phyloP scores from a whole-genome alignment of 1,139 yeast species.

The Tardiomyces blankii region DNA sequence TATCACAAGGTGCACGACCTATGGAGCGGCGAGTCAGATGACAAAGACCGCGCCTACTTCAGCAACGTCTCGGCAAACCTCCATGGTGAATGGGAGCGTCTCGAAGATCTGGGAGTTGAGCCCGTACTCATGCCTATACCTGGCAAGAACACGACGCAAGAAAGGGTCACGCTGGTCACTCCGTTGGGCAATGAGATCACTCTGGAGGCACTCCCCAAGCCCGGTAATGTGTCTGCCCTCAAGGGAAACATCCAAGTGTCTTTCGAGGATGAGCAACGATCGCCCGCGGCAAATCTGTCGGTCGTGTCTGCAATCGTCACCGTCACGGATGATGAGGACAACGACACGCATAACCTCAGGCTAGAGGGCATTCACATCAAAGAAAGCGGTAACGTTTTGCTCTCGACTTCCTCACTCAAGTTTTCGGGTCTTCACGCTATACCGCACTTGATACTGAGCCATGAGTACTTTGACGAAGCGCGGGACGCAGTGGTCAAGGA shows the following conservation, averaged over 20 bases:
- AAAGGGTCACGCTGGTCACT: neutral
- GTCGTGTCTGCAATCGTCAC: neutral
- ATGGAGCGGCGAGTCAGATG: neutral
- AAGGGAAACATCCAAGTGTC: neutral
- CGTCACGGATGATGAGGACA: neutral
- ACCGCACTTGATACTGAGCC: slow-evolving; percentile 37
- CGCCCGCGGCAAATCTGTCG: neutral
- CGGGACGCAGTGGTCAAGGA: slow-evolving; percentile 30
- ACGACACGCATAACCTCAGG: slow-evolving; percentile 33
- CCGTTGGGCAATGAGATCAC: neutral
- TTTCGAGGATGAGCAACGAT: neutral
- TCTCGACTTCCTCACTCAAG: slow-evolving; percentile 59
- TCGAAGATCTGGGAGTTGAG: neutral
- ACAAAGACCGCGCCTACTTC: neutral
- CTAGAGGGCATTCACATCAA: slow-evolving; percentile 64
- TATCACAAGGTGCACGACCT: neutral
- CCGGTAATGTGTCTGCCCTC: neutral
- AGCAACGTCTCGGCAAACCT: neutral
- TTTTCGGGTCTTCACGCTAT: slow-evolving; percentile 52
- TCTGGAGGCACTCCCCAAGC: neutral
- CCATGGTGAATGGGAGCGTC: neutral
- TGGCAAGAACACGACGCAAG: neutral
- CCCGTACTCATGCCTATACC: neutral
- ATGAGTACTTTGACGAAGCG: slow-evolving; percentile 33
- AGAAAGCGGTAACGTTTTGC: slow-evolving; percentile 54